Base-by-base conservation (phyloP, 2,329 filamentous ascomycete species). In the Fusarium acutatum region DNA sequence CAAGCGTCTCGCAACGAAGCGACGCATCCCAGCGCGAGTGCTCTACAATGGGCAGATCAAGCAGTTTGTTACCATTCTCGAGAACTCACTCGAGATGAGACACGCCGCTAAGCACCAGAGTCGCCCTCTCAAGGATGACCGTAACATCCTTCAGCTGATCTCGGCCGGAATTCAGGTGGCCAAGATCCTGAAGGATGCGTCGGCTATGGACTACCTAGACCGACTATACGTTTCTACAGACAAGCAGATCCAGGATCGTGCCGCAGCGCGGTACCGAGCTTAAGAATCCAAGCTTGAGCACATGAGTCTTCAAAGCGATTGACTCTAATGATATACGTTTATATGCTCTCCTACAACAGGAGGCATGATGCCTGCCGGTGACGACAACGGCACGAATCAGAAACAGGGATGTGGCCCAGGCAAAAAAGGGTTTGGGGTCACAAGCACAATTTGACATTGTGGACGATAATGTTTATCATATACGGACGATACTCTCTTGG, bases 1-100 rank as follows among this genome's bases (percentile, higher is more conserved):
- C 75, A 96, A 96, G 84, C 89, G 94, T 56, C 88, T 97, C 66
- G 94, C 94, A 37, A 97, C 94, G 38, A 96, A 96, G 84, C 89
- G 94, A 74, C 90, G 94, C 71, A 96, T 97, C 75, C 94, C 94
- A 11, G 93, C 94, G 52, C 88, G 94, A 63, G 93, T 96, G 26
- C 86, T 97, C 47, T 96, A 96, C 85, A 94, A 96, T 81, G 93
- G 93, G 67, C 94, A 97, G 83, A 97, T 97, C 83, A 96, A 96
- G 84, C 94, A 96, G 82, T 91, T 97, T 82, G 93, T 96, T 74
- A 96, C 94, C 46, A 93, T 96, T 35, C 84, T 97, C 77, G 94
- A 97, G 80, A 97, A 96, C 83, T 95, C 93, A 53, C 86, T 97
- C 78, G 94, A 96, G 84, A 95, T 95, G 93, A 88, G 94, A 72